These are phyloP conservation scores for Suillus americanus DNA, from an alignment of 768 basidiomycete species.

Conservation along the genomic window DNA sequence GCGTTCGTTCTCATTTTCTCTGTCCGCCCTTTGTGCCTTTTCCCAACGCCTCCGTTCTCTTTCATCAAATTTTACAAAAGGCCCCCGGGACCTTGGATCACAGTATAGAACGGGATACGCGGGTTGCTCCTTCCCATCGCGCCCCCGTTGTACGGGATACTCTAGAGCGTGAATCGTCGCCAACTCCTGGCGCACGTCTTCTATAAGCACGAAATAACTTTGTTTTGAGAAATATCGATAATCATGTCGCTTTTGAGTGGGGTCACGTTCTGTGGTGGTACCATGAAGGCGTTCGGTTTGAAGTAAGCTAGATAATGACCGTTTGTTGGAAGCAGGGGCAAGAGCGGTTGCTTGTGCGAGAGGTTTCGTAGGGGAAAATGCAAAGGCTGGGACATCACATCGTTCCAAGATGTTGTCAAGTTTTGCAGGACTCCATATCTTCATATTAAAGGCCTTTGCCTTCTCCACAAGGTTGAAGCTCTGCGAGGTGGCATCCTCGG, in stretches of 20 bases:
- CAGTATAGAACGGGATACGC: constrained; percentile 87
- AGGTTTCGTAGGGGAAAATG: constrained; percentile 23
- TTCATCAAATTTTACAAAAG: constrained; percentile 75
- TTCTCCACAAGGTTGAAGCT: constrained; percentile 59
- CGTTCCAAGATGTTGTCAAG: constrained; percentile 71
- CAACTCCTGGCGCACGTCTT: constrained; percentile 81
- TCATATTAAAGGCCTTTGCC: constrained; percentile 71
- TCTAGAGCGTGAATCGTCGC: constrained; percentile 86
- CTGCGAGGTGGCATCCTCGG: constrained; percentile 31
- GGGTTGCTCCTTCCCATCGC: constrained; percentile 50
- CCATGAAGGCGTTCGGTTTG: constrained; percentile 86
- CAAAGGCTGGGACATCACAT: constrained; percentile 44
- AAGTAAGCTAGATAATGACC: constrained; percentile 59
- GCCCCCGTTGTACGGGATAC: constrained; percentile 58
- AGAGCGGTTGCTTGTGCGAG: constrained; percentile 31
- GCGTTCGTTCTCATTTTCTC: constrained; percentile 35
- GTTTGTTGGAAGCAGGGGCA: constrained; percentile 35
- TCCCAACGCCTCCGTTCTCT: constrained; percentile 69
- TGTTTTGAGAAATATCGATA: constrained; percentile 81
- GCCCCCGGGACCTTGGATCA: constrained; percentile 70
- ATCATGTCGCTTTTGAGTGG: constrained; percentile 83
- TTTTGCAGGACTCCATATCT: constrained; percentile 81
- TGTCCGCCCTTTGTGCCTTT: constrained; percentile 44
- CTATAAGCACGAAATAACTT: constrained; percentile 84
- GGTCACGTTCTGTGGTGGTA: constrained; percentile 85